Percentiles rank a stretch among this genome's conserved stretches.
Evolutionary conservation across 2,329 filamentous ascomycete species (phyloP).

Genomic region (Drechslerella stenobrocha): DNA sequence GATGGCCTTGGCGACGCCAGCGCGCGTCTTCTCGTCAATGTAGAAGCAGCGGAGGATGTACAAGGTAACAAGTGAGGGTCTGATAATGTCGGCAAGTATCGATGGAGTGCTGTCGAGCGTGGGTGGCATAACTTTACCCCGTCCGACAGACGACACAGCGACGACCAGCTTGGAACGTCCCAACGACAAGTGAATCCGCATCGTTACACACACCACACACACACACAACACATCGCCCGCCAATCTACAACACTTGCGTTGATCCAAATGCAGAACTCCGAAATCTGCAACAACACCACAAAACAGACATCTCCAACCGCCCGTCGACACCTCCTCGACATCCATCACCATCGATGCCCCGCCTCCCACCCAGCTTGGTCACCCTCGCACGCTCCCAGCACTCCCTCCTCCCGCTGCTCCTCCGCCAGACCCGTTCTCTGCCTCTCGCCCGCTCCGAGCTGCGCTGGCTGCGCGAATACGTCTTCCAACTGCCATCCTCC

Average conservation of each 20-base stretch:
- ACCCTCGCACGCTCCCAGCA: neutral
- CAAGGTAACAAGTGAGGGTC: slow-evolving; percentile 26
- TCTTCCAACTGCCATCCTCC: neutral
- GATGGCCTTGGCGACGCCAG: slow-evolving; percentile 9
- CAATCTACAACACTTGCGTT: slow-evolving; percentile 4
- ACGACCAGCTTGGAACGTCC: no score
- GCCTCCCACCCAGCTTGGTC: slow-evolving; percentile 2
- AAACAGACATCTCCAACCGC: no score
- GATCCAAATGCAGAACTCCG: neutral
- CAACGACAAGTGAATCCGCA: neutral
- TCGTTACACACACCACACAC: neutral
- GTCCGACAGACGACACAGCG: no score
- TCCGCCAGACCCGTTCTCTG: slow-evolving; percentile 48
- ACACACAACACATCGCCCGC: neutral
- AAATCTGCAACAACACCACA: neutral
- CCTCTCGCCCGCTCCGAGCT: slow-evolving; percentile 47
- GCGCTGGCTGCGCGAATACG: slow-evolving; percentile 41
- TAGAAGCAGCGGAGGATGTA: slow-evolving; percentile 33
- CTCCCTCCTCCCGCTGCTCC: slow-evolving; percentile 31
- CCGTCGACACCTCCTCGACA: no score
- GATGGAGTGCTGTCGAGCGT: slow-evolving; percentile 3
- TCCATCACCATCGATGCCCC: slow-evolving; percentile 36
- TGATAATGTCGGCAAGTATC: slow-evolving; percentile 5
- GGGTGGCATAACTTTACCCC: neutral
- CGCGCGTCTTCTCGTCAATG: neutral